These are phyloP conservation scores for Entomortierella beljakovae DNA, from an alignment of 192 early-diverging fungal genomes.

Conservation along the genomic window DNA sequence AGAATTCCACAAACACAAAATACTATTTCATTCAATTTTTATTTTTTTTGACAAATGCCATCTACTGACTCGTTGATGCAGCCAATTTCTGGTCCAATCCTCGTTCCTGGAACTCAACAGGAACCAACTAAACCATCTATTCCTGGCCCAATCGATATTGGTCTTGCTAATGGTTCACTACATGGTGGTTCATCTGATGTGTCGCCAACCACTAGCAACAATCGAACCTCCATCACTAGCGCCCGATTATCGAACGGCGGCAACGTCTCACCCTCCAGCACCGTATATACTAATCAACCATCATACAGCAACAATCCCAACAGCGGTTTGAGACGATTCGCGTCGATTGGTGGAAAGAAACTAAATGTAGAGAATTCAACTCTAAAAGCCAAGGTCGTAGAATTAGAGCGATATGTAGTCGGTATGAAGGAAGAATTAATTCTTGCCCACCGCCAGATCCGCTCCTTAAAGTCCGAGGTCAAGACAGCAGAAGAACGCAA, in stretches of 20 bases:
- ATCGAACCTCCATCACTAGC: neutral
- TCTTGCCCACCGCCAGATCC: slow-evolving; percentile 25
- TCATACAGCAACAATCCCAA: slow-evolving; percentile 14
- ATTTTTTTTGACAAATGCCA: slow-evolving; percentile 22
- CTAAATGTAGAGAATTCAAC: slow-evolving; percentile 25
- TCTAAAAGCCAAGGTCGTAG: slow-evolving; percentile 31
- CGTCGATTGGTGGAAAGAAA: slow-evolving; percentile 41
- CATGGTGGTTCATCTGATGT: too few relatives aligned
- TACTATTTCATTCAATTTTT: neutral
- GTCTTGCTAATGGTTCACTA: too few relatives aligned
- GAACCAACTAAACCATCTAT: slow-evolving; percentile 26
- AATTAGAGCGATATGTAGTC: slow-evolving; percentile 41
- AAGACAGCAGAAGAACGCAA: slow-evolving; percentile 17
- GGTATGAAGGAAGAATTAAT: slow-evolving; percentile 47
- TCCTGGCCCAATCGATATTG: neutral
- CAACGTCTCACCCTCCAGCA: neutral
- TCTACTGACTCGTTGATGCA: slow-evolving; percentile 26
- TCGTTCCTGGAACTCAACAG: slow-evolving; percentile 39
- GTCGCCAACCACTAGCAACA: neutral
- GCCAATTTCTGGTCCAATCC: slow-evolving; percentile 48
- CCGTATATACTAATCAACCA: slow-evolving; percentile 2
- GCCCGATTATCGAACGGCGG: too few relatives aligned
- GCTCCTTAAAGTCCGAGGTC: slow-evolving; percentile 15
- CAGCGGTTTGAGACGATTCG: slow-evolving; percentile 33
- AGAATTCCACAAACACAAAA: too few relatives aligned